Evolutionary conservation across 371 early-diverging fungal genomes (phyloP).

Genomic region (Mucor circinelloides): DNA sequence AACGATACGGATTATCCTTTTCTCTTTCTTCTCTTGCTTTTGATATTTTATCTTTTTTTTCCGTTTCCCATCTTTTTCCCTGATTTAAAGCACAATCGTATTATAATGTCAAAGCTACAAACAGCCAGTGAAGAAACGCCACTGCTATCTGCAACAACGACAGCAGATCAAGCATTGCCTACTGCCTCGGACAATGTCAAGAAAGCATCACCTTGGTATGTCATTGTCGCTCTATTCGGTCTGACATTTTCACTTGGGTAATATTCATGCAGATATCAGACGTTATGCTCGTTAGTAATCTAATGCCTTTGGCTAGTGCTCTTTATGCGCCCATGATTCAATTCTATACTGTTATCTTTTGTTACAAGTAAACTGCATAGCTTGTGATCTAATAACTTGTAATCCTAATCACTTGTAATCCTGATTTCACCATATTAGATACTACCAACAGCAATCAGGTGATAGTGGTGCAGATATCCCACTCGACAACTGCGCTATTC

Average conservation of each 20-base stretch:
- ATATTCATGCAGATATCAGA: not conserved
- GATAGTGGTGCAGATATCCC: constrained; percentile 10
- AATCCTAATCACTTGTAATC: no score
- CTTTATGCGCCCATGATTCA: constrained; percentile 36
- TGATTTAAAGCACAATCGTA: no score
- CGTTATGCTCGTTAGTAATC: not conserved
- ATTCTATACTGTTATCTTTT: constrained; percentile 43
- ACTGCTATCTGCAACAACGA: not conserved
- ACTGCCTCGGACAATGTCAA: not conserved
- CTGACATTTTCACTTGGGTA: constrained; percentile 30
- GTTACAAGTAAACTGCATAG: constrained; percentile 29
- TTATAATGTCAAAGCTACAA: not conserved
- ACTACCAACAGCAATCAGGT: constrained; percentile 20
- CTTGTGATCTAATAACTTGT: not conserved
- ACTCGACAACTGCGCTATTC: constrained; percentile 38
- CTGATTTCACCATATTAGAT: constrained; percentile 5
- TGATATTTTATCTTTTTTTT: not conserved
- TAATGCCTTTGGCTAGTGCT: constrained; percentile 14
- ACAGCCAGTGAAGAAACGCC: not conserved
- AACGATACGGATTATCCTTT: not conserved
- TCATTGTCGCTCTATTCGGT: constrained; percentile 21
- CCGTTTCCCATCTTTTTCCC: no score
- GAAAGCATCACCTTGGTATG: constrained; percentile 30
- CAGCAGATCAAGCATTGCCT: not conserved
- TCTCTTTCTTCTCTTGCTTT: not conserved